Base-by-base conservation (phyloP, 257 asterid genomes). In the Verbena officinalis region DNA sequence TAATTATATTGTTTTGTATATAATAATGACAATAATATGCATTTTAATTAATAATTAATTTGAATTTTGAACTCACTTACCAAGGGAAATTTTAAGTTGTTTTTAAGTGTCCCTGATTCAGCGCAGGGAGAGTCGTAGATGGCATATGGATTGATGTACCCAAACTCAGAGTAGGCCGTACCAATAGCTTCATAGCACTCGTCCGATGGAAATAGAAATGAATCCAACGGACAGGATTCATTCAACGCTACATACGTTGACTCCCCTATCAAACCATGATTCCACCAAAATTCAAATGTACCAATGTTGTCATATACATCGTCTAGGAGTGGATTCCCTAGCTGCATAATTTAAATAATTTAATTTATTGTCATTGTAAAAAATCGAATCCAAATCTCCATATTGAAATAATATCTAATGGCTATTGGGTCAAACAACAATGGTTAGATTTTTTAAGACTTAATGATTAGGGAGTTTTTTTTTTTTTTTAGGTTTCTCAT, bases 211-310 rank as follows among this genome's bases (percentile, higher is more conserved):
- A 74, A 78, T 31, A 82, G 51, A 59, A 78, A 82, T 3, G 89
- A 80, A 67, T 78, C 83, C 9, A 24, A 9, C 1, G 81, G 79
- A 46, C 89, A 83, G 0, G 83, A 76, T 64, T 62, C 42, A 14
- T 83, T 85, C 55, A 85, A 51, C 46, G 66, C 42, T 11, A 62
- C 53, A 53, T 78, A 85, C 9, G 83, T 85, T 12, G 80, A 70
- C 45, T 75, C 82, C 0, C 84, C 72, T 27, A 82, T 73, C 64
- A 85, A 66, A 0, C 93, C 85, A 44, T 76, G 87, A 60, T 76
- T 82, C 87, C 89, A 82, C 93, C 89, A 85, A 38, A 45, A 80
- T 22, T 80, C 79, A 31, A 85, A 80, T 59, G 85, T 73, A 0
- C 92, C 92, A 0, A 82, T 61, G 71, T 72, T 74, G 75, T 85